Conservation (phyloP, 2,329 filamentous ascomycete genomes). For the Waltergamsia citrina region DNA sequence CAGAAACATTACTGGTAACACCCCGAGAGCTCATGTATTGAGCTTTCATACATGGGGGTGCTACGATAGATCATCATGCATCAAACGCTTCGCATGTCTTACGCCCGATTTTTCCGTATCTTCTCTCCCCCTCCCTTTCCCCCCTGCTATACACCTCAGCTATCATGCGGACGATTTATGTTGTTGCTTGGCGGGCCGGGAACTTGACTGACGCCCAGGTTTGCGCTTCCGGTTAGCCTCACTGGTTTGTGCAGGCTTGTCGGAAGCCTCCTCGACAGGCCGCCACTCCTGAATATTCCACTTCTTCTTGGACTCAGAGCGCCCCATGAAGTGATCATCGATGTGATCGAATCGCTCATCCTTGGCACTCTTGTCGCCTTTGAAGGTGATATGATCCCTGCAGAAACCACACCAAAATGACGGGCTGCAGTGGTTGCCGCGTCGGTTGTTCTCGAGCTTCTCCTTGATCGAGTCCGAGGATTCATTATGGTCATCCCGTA, state of each 20-base stretch:
- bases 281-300: constrained; percentile 46
- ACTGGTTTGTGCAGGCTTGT: neutral
- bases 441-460: constrained; percentile 42
- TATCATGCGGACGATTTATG: neutral
- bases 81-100: no score
- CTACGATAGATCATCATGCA: no score
- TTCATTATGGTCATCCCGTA: constrained; percentile 45
- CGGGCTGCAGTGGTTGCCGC: constrained; percentile 54
- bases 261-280: constrained; percentile 16
- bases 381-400: constrained; percentile 39
- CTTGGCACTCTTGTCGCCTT: constrained; percentile 17
- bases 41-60: no score
- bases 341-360: constrained; percentile 56
- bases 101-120: no score
- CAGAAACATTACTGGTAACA: no score
- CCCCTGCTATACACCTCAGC: no score
- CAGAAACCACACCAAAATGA: constrained; percentile 91
- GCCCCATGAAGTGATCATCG: constrained; percentile 57
- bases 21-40: no score
- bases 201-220: neutral
- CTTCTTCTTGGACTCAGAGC: constrained; percentile 23
- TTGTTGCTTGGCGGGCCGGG: no score
- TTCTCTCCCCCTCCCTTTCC: no score
- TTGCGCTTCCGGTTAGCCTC: neutral
- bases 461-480: constrained; percentile 24